Conservation (phyloP, 345 rosid species). For the Zanthoxylum bungeanum region DNA sequence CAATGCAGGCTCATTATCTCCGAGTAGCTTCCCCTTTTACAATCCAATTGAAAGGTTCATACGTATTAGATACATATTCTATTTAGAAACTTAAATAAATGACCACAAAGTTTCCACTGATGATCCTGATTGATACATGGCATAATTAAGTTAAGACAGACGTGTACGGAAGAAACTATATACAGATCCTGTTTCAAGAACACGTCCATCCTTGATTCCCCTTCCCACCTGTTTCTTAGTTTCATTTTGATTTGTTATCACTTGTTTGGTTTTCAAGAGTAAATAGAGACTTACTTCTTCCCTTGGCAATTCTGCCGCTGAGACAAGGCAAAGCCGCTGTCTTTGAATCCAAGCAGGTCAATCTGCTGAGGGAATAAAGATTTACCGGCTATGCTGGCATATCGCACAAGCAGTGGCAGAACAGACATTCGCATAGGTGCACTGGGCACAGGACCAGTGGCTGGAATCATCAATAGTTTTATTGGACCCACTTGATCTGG, state of each 20-base stretch:
- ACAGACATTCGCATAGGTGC: constrained; percentile 59
- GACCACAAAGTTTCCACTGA: neutral
- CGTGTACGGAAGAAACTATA: neutral
- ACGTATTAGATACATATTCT: neutral
- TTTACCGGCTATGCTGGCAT: constrained; percentile 53
- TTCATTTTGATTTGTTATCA: neutral
- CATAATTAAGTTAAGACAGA: neutral
- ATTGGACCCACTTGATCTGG: constrained; percentile 49
- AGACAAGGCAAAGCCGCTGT: constrained; percentile 5
- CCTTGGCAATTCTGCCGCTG: neutral
- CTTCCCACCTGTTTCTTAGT: neutral
- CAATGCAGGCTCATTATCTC: neutral
- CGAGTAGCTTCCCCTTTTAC: neutral
- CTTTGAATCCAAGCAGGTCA: neutral
- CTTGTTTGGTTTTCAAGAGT: neutral
- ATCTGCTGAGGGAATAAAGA: neutral
- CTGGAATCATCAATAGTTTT: constrained; percentile 43
- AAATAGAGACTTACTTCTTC: neutral
- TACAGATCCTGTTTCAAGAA: constrained; percentile 6
- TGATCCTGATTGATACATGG: neutral
- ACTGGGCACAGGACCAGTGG: constrained; percentile 77
- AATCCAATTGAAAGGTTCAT: constrained; percentile 15
- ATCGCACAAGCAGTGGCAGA: constrained; percentile 60
- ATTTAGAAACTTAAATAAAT: neutral
- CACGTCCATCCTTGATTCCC: neutral